Base-by-base conservation (phyloP, 306 rosid species). In the Boehmeria nivea region DNA sequence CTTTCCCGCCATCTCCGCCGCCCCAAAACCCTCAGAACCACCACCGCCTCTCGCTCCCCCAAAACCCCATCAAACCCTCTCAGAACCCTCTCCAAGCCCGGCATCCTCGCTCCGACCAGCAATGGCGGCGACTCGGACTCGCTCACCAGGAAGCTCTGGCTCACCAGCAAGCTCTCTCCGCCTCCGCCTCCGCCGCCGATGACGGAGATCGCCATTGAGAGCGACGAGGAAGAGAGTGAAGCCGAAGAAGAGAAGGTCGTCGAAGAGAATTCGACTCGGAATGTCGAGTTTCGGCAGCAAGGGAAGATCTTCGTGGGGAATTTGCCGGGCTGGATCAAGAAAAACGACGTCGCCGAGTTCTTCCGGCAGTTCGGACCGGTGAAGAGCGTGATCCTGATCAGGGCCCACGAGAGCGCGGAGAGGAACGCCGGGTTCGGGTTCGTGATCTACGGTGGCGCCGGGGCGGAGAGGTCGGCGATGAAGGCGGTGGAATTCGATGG, bases 401-500 rank as follows among this genome's bases (percentile, higher is more conserved):
- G 79, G 80, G 91, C 82, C 4, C 85, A 81, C 44, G 63, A 70
- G 54, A 62, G 66, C 2, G 72, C 67, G 0, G 75, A 75, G 71
- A 72, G 79, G 73, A 91, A 81, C 45, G 95, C 87, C 0, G 96
- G 96, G 3, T 91, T 78, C 14, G 98, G 89, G 44, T 91, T 91
- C 25, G 78, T 91, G 9, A 68, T 84, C 24, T 91, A 80, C 15
- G 82, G 63, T 0, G 95, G 86, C 3, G 37, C 51, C 1, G 57
- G 48, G 20, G 83, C 91, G 15, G 76, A 66, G 5, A 81, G 57
- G 51, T 81, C 87, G 1, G 96, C 96, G 21, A 71, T 69, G 72
- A 81, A 81, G 62, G 98, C 98, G 1, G 95, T 76, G 51, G 98
- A 82, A 76, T 91, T 91, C 16, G 95, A 91, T 12, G 98, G 98